A percentile compares a stretch with the other conserved stretches of the same genome.
Evolutionary conservation across 2,329 filamentous ascomycete genomes (phyloP).

Genomic region (Colletotrichum cuscutae): DNA sequence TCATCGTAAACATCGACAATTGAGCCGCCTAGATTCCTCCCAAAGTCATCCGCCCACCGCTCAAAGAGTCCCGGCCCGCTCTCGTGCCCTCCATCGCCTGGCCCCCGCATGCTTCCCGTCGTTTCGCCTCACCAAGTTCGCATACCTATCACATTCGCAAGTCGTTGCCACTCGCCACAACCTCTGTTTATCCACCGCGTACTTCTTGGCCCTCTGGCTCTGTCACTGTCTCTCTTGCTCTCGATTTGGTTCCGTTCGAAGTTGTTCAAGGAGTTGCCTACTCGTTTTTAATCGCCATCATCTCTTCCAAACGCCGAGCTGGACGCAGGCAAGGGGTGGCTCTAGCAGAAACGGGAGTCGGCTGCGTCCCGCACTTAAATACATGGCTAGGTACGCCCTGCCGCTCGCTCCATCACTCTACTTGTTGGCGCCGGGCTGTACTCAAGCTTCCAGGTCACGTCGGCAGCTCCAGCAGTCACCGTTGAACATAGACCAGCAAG

Average conservation of each 20-base stretch:
- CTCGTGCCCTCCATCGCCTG: neutral
- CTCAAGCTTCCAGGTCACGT: neutral
- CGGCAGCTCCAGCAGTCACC: neutral
- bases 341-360: slow-evolving; percentile 12
- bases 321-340: neutral
- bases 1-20: neutral
- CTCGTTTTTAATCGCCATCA: neutral
- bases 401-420: slow-evolving; percentile 6
- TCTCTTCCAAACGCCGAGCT: neutral
- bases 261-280: neutral
- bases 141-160: neutral
- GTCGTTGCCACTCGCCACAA: neutral
- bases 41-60: neutral
- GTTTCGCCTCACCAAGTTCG: neutral
- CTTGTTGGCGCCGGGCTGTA: neutral
- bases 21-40: neutral
- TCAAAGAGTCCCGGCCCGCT: neutral
- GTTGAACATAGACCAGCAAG: slow-evolving; percentile 14
- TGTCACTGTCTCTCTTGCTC: neutral
- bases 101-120: neutral
- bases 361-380: slow-evolving; percentile 17
- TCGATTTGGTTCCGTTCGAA: neutral
- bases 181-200: neutral
- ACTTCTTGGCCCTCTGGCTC: neutral
- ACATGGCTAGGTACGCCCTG: slow-evolving; percentile 3